Base-by-base conservation (phyloP, 306 rosid species). In the Cicer cuneatum region DNA sequence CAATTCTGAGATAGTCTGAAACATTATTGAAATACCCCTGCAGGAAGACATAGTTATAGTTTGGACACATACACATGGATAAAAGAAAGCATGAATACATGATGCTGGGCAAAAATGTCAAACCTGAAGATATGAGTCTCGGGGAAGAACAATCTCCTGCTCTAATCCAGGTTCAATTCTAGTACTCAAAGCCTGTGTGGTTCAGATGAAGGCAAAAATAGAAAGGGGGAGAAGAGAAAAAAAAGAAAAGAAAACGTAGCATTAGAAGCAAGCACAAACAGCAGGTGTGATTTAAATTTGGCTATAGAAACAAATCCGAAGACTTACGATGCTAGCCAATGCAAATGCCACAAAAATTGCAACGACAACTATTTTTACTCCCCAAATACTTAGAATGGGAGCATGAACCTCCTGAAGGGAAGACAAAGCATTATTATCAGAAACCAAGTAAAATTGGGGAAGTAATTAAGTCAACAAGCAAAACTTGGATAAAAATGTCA, bases 91-190 rank as follows among this genome's bases (percentile, higher is more conserved):
- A 47, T 15, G 24, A 71, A 76, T 6, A 33, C 10, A 45, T 48
- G 66, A 69, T 62, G 71, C 49, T 35, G 11, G 68, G 76, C 71
- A 67, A 59, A 73, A 53, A 38, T 80, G 62, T 61, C 73, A 73
- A 76, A 94, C 99, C 96, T 94, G 99, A 63, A 94, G 98, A 83
- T 92, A 94, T 21, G 99, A 94, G 66, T 94, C 97, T 78, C 85
- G 88, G 71, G 99, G 98, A 72, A 94, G 97, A 82, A 94, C 97
- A 81, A 90, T 90, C 78, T 92, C 79, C 82, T 94, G 99, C 83
- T 94, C 99, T 77, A 94, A 86, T 81, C 98, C 99, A 69, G 99
- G 95, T 76, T 94, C 89, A 86, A 94, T 85, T 81, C 99, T 88
- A 41, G 96, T 90, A 84, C 95, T 88, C 69, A 94, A 74, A 68